phyloP scores from a whole-genome alignment of 2,329 filamentous ascomycete genomes.

The Claviceps pusilla region DNA sequence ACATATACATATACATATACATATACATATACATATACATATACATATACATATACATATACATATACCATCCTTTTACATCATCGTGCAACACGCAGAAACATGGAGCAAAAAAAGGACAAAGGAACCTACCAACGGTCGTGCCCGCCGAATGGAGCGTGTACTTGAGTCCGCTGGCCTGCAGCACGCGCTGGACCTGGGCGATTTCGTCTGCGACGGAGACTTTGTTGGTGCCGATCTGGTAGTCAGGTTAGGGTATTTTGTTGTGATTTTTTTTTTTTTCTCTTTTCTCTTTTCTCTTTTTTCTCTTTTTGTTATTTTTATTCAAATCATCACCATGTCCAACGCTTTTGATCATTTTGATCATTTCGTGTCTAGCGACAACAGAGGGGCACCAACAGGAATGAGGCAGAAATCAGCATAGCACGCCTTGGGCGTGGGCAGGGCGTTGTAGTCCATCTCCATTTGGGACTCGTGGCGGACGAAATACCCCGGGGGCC shows the following conservation, averaged over 20 bases:
- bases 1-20: no score
- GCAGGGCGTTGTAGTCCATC: constrained; percentile 33
- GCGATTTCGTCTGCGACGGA: constrained; percentile 77
- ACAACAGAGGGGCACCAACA: constrained; percentile 28
- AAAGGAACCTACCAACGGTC: constrained; percentile 54
- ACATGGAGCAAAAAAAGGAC: background rate
- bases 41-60: no score
- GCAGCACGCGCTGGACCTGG: constrained; percentile 71
- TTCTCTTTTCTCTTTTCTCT: no score
- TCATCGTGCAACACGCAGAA: background rate
- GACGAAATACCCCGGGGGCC: background rate
- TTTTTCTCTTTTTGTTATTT: no score
- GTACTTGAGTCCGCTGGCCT: constrained; percentile 65
- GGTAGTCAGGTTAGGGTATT: background rate
- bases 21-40: no score
- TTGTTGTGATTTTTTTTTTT: background rate
- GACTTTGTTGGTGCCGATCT: constrained; percentile 66
- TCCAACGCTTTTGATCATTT: no score
- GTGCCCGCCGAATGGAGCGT: constrained; percentile 90
- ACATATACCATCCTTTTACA: no score
- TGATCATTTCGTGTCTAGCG: no score
- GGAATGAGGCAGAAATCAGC: constrained; percentile 89
- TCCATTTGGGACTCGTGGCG: no score
- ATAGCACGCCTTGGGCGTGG: constrained; percentile 61
- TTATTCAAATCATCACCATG: no score